Evolutionary conservation across 2,329 filamentous ascomycete species (phyloP).

Genomic region (Aspergillus piperis): DNA sequence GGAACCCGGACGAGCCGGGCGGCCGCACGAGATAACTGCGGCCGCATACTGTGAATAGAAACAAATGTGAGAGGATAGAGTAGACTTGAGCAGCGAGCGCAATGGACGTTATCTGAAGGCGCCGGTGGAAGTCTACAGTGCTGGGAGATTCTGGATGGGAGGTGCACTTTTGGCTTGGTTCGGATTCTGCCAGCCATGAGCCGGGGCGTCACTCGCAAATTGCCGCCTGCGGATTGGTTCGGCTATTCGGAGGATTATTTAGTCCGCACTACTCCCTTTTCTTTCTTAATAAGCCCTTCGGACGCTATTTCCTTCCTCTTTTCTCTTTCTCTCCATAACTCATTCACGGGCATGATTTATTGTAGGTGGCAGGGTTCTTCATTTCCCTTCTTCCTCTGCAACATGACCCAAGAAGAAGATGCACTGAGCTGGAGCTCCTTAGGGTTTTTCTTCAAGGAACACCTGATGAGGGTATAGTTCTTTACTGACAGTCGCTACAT

Average conservation of each 20-base stretch:
- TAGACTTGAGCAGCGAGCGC: constrained; percentile 10
- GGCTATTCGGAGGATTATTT: constrained; percentile 32
- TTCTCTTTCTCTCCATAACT: constrained; percentile 53
- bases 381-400: constrained; percentile 62
- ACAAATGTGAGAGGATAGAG: constrained; percentile 19
- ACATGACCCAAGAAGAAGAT: constrained; percentile 61
- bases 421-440: constrained; percentile 67
- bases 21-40: constrained; percentile 64
- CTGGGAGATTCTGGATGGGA: constrained; percentile 24
- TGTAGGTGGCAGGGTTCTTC: constrained; percentile 58
- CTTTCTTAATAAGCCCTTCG: constrained; percentile 19
- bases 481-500: constrained; percentile 69
- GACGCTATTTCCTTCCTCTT: constrained; percentile 22
- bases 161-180: constrained; percentile 31
- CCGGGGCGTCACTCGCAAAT: constrained; percentile 40
- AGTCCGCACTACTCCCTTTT: constrained; percentile 30
- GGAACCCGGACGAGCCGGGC: constrained; percentile 57
- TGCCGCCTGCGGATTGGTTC: constrained; percentile 41
- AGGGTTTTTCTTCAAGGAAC: constrained; percentile 41
- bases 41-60: constrained; percentile 57
- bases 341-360: constrained; percentile 62
- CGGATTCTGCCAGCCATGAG: constrained; percentile 36
- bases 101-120: constrained; percentile 19
- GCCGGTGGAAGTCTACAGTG: constrained; percentile 26
- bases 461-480: constrained; percentile 61